These are phyloP conservation scores for Hypoxylon sp. DNA, from an alignment of 2,329 filamentous ascomycete genomes.

Conservation along the genomic window DNA sequence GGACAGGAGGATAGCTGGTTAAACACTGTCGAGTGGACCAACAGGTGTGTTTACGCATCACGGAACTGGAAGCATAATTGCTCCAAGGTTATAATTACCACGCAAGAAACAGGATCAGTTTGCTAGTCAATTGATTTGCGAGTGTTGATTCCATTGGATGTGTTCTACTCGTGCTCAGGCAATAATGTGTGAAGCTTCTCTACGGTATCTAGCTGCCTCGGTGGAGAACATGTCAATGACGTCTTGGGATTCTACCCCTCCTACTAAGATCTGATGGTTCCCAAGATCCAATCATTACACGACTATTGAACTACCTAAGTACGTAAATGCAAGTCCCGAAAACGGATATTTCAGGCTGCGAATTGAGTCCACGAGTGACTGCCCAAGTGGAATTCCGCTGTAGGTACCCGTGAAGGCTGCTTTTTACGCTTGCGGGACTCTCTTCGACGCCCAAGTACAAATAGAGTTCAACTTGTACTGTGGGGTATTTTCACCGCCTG, in stretches of 20 bases:
- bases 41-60: conserved; percentile 50
- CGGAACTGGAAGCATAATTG: conserved; percentile 40
- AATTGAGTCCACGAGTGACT: not conserved
- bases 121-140: conserved; percentile 51
- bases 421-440: too few relatives aligned
- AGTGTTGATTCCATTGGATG: conserved; percentile 35
- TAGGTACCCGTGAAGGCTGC: too few relatives aligned
- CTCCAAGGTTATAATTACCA: conserved; percentile 43
- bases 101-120: conserved; percentile 43
- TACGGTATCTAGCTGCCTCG: too few relatives aligned
- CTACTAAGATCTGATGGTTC: not conserved
- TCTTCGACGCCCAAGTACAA: conserved; percentile 1
- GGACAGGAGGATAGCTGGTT: conserved; percentile 53
- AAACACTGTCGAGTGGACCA: conserved; percentile 53
- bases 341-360: not conserved
- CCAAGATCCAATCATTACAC: not conserved
- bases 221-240: conserved; percentile 21
- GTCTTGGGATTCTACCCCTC: conserved; percentile 29
- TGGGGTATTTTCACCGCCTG: conserved; percentile 51
- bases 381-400: too few relatives aligned
- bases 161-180: conserved; percentile 9
- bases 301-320: not conserved
- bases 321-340: not conserved
- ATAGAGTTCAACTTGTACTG: conserved; percentile 12
- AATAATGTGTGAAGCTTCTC: conserved; percentile 11